These are phyloP conservation scores for Oryza australiensis DNA, from an alignment of 176 grass and related monocot species.

Conservation along the genomic window DNA sequence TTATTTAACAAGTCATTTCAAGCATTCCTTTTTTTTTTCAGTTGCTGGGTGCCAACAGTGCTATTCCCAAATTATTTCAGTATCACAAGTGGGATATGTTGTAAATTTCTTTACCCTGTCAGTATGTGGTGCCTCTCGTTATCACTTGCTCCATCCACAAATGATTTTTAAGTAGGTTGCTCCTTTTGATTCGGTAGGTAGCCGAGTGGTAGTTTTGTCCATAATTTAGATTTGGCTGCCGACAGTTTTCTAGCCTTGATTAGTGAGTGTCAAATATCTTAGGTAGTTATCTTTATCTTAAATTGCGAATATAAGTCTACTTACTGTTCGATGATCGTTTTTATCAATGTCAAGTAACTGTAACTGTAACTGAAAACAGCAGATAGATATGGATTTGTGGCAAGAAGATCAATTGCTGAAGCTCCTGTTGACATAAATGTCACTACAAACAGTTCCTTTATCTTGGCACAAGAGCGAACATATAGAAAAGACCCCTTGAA, in stretches of 20 bases:
- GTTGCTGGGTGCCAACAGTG: not conserved
- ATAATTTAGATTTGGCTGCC: not conserved
- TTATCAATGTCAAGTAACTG: not conserved
- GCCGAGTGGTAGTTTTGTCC: not conserved
- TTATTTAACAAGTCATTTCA: not conserved
- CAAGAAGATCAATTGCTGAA: constrained; percentile 71
- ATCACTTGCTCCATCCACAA: not conserved
- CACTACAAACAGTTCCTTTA: constrained; percentile 57
- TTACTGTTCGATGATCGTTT: not conserved
- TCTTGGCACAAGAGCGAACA: constrained; percentile 70
- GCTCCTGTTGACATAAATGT: constrained; percentile 38
- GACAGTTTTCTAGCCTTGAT: not conserved
- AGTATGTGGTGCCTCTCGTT: constrained; percentile 4
- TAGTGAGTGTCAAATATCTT: not conserved
- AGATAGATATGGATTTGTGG: constrained; percentile 40
- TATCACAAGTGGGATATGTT: not conserved
- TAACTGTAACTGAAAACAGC: constrained; percentile 10
- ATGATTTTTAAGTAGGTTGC: constrained; percentile 2
- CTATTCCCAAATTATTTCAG: not conserved
- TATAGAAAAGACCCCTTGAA: constrained; percentile 79
- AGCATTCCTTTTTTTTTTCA: not conserved
- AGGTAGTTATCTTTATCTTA: not conserved
- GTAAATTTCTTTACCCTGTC: not conserved
- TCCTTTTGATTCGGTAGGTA: not conserved
- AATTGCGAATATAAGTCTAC: not conserved